A percentile compares a stretch with the other conserved stretches of the same genome.
phyloP scores from a whole-genome alignment of 768 basidiomycete genomes.

The Lactifluus rugatus region DNA sequence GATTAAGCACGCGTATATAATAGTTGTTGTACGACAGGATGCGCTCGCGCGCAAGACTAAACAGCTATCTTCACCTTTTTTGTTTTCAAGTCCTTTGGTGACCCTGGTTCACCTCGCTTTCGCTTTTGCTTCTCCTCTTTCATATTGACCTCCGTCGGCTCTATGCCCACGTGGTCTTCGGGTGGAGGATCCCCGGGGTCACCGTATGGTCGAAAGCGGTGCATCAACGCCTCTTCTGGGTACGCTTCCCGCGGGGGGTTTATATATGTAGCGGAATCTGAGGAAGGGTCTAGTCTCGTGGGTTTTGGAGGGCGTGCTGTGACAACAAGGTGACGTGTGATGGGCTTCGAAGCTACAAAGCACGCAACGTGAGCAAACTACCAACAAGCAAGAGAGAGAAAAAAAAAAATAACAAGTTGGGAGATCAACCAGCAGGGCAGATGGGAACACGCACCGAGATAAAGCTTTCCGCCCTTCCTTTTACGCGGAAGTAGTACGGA shows the following conservation, averaged over 20 bases:
- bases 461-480: constrained; percentile 15
- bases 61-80: constrained; percentile 10
- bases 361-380: neutral
- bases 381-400: too few relatives aligned
- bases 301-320: constrained; percentile 8
- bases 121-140: constrained; percentile 8
- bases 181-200: constrained; percentile 3
- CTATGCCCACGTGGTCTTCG: neutral
- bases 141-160: neutral
- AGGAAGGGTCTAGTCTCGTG: neutral
- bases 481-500: constrained; percentile 17
- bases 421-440: neutral
- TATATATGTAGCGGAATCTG: neutral
- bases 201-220: constrained; percentile 17
- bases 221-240: constrained; percentile 13
- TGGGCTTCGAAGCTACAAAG: constrained; percentile 8
- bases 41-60: neutral
- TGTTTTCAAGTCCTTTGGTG: constrained; percentile 9
- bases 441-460: constrained; percentile 9
- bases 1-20: neutral
- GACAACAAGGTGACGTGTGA: constrained; percentile 16
- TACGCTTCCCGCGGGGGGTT: constrained; percentile 17
- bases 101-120: constrained; percentile 1
- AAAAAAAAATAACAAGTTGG: too few relatives aligned
- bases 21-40: neutral